phyloP scores from a whole-genome alignment of 2,329 filamentous ascomycete genomes.

The Colletotrichum lindemuthianum region DNA sequence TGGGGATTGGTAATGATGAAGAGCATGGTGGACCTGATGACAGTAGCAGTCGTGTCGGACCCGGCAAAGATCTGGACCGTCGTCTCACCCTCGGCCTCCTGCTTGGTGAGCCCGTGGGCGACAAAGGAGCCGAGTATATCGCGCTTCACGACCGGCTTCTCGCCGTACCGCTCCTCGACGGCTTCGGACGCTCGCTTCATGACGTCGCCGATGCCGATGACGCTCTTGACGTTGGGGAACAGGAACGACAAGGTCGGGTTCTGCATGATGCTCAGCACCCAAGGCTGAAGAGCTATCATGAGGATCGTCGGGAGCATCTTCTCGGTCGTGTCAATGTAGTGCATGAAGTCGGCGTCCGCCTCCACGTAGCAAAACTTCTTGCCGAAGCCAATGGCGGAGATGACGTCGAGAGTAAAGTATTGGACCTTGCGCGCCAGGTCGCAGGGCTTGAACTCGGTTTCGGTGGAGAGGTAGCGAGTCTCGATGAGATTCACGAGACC shows the following conservation, averaged over 20 bases:
- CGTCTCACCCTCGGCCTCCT: conserved; percentile 52
- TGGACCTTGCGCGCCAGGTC: conserved; percentile 61
- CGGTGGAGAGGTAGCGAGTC: conserved; percentile 47
- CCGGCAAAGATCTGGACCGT: conserved; percentile 57
- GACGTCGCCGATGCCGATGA: conserved; percentile 45
- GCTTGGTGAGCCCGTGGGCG: conserved; percentile 46
- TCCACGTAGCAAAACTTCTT: conserved; percentile 58
- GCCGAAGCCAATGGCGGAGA: conserved; percentile 62
- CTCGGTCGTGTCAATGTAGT: conserved; percentile 55
- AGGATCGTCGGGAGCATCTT: conserved; percentile 54
- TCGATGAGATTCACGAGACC: conserved; percentile 58
- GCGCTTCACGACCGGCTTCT: conserved; percentile 40
- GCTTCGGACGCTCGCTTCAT: conserved; percentile 44
- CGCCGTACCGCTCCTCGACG: conserved; percentile 43
- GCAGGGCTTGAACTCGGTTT: conserved; percentile 48
- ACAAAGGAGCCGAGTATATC: conserved; percentile 52
- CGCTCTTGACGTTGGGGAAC: conserved; percentile 43
- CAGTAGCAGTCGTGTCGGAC: conserved; percentile 66
- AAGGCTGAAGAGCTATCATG: conserved; percentile 54
- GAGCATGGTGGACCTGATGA: conserved; percentile 62
- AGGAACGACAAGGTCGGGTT: conserved; percentile 51
- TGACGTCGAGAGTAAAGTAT: conserved; percentile 65
- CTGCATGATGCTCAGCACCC: conserved; percentile 51
- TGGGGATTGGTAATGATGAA: conserved; percentile 60
- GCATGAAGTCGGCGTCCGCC: conserved; percentile 55